Evolutionary conservation across 2,329 filamentous ascomycete genomes (phyloP).

Genomic region (Tolypocladium amazonense): DNA sequence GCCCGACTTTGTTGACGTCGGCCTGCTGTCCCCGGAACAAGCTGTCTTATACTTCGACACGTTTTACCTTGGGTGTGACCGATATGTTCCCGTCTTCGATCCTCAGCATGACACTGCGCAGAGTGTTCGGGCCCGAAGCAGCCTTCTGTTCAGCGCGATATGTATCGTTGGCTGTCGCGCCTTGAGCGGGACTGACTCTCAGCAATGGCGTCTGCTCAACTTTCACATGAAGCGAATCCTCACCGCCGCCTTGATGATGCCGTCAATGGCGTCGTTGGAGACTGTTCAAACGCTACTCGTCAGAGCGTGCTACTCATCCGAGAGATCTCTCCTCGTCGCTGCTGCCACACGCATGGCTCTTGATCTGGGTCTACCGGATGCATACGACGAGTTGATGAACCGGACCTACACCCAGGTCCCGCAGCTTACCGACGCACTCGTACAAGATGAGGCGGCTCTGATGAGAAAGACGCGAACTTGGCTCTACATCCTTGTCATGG

Average conservation of each 20-base stretch:
- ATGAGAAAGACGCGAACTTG: conserved; percentile 35
- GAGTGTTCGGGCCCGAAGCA: conserved; percentile 33
- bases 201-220: conserved; percentile 29
- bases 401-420: conserved; percentile 1
- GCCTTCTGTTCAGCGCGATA: conserved; percentile 39
- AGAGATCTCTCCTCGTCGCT: conserved; percentile 37
- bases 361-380: conserved; percentile 32
- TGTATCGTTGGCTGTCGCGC: conserved; percentile 40
- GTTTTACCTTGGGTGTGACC: conserved; percentile 16
- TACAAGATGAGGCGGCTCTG: conserved; percentile 16
- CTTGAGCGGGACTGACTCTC: conserved; percentile 24
- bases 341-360: conserved; percentile 40
- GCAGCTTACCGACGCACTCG: background rate
- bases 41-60: conserved; percentile 11
- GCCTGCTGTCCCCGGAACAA: conserved; percentile 11
- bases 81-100: conserved; percentile 16
- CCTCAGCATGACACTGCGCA: conserved; percentile 29
- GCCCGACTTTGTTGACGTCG: conserved; percentile 11
- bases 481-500: conserved; percentile 41
- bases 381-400: conserved; percentile 26
- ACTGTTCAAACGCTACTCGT: conserved; percentile 40
- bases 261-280: conserved; percentile 26
- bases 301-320: conserved; percentile 40
- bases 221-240: conserved; percentile 32
- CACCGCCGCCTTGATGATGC: conserved; percentile 20